Percentiles rank a stretch among this genome's conserved stretches.
Conservation (phyloP, 768 basidiomycete species). For the Tricholoma sp. region DNA sequence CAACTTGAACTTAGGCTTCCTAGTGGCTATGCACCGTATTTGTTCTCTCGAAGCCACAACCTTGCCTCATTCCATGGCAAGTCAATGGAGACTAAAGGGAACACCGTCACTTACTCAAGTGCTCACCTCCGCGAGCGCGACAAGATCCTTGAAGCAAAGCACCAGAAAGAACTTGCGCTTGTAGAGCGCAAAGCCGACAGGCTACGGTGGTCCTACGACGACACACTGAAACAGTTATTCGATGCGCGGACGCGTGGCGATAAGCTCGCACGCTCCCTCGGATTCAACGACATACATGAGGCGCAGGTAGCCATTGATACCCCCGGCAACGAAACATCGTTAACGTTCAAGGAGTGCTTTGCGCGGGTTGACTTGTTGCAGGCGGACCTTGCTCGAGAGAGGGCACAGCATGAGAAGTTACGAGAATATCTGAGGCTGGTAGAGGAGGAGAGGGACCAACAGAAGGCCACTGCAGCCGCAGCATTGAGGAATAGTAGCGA, state of each 20-base stretch:
- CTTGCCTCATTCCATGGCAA: neutral
- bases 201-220: slow-evolving; percentile 29
- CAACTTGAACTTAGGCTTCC: no score
- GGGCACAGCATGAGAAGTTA: slow-evolving; percentile 20
- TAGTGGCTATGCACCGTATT: no score
- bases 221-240: slow-evolving; percentile 33
- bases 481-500: neutral
- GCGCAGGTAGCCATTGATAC: slow-evolving; percentile 37
- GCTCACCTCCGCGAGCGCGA: slow-evolving; percentile 31
- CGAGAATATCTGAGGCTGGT: slow-evolving; percentile 15
- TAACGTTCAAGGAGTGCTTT: slow-evolving; percentile 29
- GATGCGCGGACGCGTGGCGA: slow-evolving; percentile 31
- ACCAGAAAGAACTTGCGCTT: slow-evolving; percentile 26
- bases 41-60: no score
- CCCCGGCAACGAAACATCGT: slow-evolving; percentile 24
- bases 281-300: slow-evolving; percentile 38
- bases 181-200: slow-evolving; percentile 28
- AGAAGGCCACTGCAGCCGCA: slow-evolving; percentile 9
- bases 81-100: slow-evolving; percentile 5
- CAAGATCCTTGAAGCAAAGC: slow-evolving; percentile 28
- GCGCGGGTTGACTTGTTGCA: slow-evolving; percentile 30
- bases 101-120: slow-evolving; percentile 29
- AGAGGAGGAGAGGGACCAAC: slow-evolving; percentile 21
- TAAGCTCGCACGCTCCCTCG: slow-evolving; percentile 37
- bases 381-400: slow-evolving; percentile 18